Evolutionary conservation across 768 basidiomycete species (phyloP), one percentile per base, ranked within the genome.

Genomic region (Arthromyces matolae): DNA sequence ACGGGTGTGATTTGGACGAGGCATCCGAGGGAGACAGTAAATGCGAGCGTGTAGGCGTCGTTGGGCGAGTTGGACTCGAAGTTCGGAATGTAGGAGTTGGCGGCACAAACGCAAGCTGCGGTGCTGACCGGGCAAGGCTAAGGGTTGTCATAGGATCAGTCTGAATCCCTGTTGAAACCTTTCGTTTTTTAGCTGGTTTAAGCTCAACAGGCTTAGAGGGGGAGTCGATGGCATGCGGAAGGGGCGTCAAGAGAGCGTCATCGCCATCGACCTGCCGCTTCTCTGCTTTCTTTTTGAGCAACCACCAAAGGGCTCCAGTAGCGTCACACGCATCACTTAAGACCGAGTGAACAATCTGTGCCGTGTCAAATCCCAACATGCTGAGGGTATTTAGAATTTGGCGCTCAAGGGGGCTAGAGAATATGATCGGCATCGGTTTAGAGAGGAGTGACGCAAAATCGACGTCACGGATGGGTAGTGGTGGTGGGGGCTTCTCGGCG

Each of bases 301-400:
- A 90, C 96, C 96, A 99, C 94, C 94, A 99, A 7, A 91, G 68
- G 1, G 94, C 91, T 8, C 92, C 87, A 10, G 88, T 78, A 0
- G 89, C 79, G 65, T 99, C 95, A 59, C 95, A 99, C 0, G 95
- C 95, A 65, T 97, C 83, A 23, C 78, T 84, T 37, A 89, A 73
- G 10, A 98, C 96, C 0, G 88, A 91, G 63, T 98, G 94, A n/a
- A 86, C 85, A 41, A 97, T 86, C 68, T 99, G 95, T 13, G 89
- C 91, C 0, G 88, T 90, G 65, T 98, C 96, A 51, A 99, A 83
- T 0, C 96, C 95, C 5, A 96, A 70, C 20, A 65, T 57, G 47
- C 84, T 83, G 34, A 99, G 72, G 2, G 69, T 72, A 51, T 89
- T 89, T 23, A 99, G 70, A 12, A 98, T 71, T 16, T 86, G 77